Evolutionary conservation across 1,284 basidiomycete genomes (phyloP), one percentile per base, ranked within the genome.

Genomic region (Rhodotorula mucilaginosa): DNA sequence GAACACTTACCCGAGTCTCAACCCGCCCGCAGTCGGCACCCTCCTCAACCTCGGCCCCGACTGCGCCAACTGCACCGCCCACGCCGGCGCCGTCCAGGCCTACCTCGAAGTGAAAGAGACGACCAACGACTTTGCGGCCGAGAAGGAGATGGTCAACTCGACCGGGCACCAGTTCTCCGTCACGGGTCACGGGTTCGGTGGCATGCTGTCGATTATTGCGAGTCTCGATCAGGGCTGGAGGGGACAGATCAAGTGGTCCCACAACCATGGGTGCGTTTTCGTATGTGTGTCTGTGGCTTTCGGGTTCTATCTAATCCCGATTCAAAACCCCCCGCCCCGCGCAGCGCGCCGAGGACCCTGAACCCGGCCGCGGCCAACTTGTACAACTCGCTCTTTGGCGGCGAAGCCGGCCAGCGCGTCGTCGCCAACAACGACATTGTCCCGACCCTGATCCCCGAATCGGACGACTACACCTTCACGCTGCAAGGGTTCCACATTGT

Each of bases 401-500:
- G 77, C 26, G 74, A 79, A 67, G 76, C 78, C 2, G 68, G 74
- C 47, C 78, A 79, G 71, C 72, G 78, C 4, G 67, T 67, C 15
- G 77, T 79, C 46, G 72, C 74, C 60, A 78, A 77, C 71, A 34
- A 77, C 52, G 78, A 79, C 61, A 54, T 64, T 8, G 56, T 72
- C 48, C 71, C 73, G 19, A 70, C 61, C 5, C 63, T 69, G 58
- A 79, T 79, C 58, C 77, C 77, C 54, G 77, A 72, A 46, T 65
- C 64, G 6, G 68, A 64, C 18, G 65, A 76, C 68, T 79, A 78
- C 70, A 74, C 70, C 6, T 70, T 74, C 61, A 72, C 73, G 15
- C 70, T 76, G 51, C 73, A 77, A 59, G 78, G 78, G 23, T 75
- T 78, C 69, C 76, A 79, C 68, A 70, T 79, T 34, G 71, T 61